Evolutionary conservation across 371 early-diverging fungal genomes (phyloP), one percentile per base, ranked within the genome.

Genomic region (Choanephora cucurbitarum): DNA sequence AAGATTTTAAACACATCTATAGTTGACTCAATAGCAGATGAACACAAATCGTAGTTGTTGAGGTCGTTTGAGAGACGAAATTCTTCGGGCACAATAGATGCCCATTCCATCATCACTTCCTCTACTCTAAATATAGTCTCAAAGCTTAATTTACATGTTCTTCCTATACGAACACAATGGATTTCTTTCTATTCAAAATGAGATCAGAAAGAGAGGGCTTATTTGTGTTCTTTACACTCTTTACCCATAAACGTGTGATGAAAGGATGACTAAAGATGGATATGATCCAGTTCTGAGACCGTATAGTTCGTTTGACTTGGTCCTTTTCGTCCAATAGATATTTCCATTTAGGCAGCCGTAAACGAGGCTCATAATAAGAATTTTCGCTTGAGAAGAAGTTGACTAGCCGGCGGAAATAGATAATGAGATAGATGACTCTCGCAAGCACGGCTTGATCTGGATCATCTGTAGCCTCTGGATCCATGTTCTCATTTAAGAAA

Each of bases 111-210:
- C 1, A 64, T 39, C 0, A 64, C 40, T 9, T 51, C 42, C 13
- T 58, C 55, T 24, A 58, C 10, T 17, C 37, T 34, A 0, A 64
- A 5, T n/a, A 64, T 52, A 22, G 54, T 44, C 34, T 64, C 58
- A 15, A 64, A 64, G 5, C 42, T 64, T 39, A 58, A n/a, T 1
- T 58, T 49, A 46, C 55, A 58, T 1, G 45, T 40, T n/a, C n/a
- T 45, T 10, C 64, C 64, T 6, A 58, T 5, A 34, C 50, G 58
- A 4, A 64, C 44, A 31, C 22, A 22, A 33, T 55, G 41, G n/a
- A 64, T 28, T 33, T 45, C 19, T 46, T 41, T 1, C 52, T 50
- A 39, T n/a, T n/a, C n/a, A n/a, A n/a, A n/a, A n/a, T n/a, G n/a
- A n/a, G n/a, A n/a, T n/a, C n/a, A n/a, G 19, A 32, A 24, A n/a